phyloP scores from a whole-genome alignment of 1,284 basidiomycete genomes.

The Heterobasidion irregulare region DNA sequence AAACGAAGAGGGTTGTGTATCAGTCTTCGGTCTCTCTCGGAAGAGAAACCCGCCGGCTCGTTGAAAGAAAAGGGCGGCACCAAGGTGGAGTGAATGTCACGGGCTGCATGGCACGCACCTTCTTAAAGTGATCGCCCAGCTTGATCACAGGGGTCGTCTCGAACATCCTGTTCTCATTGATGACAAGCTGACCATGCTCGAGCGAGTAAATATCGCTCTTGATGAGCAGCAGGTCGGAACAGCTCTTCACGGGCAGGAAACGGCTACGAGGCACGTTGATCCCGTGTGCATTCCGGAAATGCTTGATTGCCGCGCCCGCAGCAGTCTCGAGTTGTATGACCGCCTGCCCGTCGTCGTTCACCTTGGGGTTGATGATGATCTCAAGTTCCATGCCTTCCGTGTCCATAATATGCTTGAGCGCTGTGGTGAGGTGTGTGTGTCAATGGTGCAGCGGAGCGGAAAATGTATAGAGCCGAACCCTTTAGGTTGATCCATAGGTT shows the following conservation, averaged over 20 bases:
- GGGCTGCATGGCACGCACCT: slow-evolving; percentile 18
- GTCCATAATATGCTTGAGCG: slow-evolving; percentile 93
- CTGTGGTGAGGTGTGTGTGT: slow-evolving; percentile 16
- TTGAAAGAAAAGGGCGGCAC: slow-evolving; percentile 15
- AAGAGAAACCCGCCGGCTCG: not conserved
- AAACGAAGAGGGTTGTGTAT: not conserved
- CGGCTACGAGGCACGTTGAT: slow-evolving; percentile 95
- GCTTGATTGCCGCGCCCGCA: slow-evolving; percentile 97
- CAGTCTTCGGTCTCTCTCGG: not conserved
- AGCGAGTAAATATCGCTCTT: slow-evolving; percentile 93
- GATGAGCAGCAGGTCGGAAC: slow-evolving; percentile 84
- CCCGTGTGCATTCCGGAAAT: slow-evolving; percentile 91
- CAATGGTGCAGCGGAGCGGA: slow-evolving; percentile 33
- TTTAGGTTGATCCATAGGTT: slow-evolving; percentile 93
- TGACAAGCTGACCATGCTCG: slow-evolving; percentile 83
- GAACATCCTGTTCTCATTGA: slow-evolving; percentile 84
- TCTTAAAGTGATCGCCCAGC: slow-evolving; percentile 84
- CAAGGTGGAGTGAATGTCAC: slow-evolving; percentile 7
- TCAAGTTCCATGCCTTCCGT: slow-evolving; percentile 87
- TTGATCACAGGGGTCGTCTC: slow-evolving; percentile 92
- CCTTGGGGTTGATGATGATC: slow-evolving; percentile 95
- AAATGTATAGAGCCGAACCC: not conserved
- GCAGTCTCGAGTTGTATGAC: slow-evolving; percentile 95
- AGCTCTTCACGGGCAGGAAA: slow-evolving; percentile 90
- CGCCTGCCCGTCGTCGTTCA: slow-evolving; percentile 80